phyloP scores from a whole-genome alignment of 1,139 yeast species.

The Pneumocystis wakefieldiae region DNA sequence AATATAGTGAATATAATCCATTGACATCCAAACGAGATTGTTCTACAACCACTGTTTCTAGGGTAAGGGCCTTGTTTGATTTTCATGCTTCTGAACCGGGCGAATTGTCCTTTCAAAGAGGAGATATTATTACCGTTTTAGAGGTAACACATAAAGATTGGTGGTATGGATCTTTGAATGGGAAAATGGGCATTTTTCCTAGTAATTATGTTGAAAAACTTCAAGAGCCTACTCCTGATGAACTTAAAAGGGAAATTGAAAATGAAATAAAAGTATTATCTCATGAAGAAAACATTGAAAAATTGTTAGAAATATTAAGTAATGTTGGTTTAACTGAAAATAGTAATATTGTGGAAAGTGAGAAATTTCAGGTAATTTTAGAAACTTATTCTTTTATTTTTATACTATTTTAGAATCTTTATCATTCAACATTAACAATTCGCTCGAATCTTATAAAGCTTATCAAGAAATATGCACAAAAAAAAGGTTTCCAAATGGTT shows the following conservation, averaged over 20 bases:
- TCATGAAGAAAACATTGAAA: slow-evolving; percentile 46
- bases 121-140: slow-evolving; percentile 51
- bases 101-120: slow-evolving; percentile 29
- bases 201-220: slow-evolving; percentile 78
- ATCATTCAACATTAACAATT: slow-evolving; percentile 54
- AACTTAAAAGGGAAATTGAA: slow-evolving; percentile 30
- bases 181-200: slow-evolving; percentile 82
- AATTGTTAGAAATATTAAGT: slow-evolving; percentile 44
- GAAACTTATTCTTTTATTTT: background rate
- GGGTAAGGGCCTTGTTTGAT: slow-evolving; percentile 77
- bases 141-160: slow-evolving; percentile 86
- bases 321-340: slow-evolving; percentile 26
- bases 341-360: slow-evolving; percentile 30
- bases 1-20: slow-evolving; percentile 8
- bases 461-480: slow-evolving; percentile 58
- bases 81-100: slow-evolving; percentile 42
- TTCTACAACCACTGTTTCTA: slow-evolving; percentile 34
- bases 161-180: slow-evolving; percentile 84
- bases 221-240: slow-evolving; percentile 47
- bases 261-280: slow-evolving; percentile 34
- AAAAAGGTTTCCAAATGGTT: slow-evolving; percentile 57
- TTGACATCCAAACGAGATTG: slow-evolving; percentile 10
- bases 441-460: slow-evolving; percentile 58
- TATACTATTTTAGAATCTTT: slow-evolving; percentile 28
- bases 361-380: slow-evolving; percentile 8